Evolutionary conservation across 257 asterid genomes (phyloP).

Genomic region (Oldenlandia corymbosa): DNA sequence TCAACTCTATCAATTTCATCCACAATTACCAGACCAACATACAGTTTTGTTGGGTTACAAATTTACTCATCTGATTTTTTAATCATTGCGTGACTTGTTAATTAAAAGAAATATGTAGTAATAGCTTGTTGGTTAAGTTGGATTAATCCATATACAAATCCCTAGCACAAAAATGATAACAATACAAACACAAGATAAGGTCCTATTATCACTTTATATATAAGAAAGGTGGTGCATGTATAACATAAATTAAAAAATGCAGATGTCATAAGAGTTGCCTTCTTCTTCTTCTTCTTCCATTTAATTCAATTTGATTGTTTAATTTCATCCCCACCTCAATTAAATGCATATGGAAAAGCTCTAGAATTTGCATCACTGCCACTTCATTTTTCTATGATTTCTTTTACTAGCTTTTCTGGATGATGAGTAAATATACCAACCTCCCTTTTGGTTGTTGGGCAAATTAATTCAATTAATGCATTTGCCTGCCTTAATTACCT

Average conservation of each 20-base stretch:
- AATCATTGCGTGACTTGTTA: no score
- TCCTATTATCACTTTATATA: no score
- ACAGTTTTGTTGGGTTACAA: not conserved
- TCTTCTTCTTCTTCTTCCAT: no score
- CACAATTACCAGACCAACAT: slow-evolving; percentile 8
- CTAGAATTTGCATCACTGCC: slow-evolving; percentile 67
- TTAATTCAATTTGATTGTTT: no score
- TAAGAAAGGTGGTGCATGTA: no score
- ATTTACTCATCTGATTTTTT: no score
- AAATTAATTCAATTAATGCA: slow-evolving; percentile 37
- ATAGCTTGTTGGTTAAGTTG: no score
- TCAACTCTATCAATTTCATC: not conserved
- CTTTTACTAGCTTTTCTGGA: no score
- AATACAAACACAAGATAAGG: no score
- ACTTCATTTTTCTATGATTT: slow-evolving; percentile 58
- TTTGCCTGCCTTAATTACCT: not conserved
- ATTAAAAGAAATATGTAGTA: no score
- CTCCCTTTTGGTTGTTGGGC: slow-evolving; percentile 30
- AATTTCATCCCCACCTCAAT: slow-evolving; percentile 56
- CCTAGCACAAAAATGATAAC: no score
- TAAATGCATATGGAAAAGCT: slow-evolving; percentile 68
- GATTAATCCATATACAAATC: no score
- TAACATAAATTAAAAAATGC: slow-evolving; percentile 43
- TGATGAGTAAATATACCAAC: slow-evolving; percentile 33
- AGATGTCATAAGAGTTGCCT: slow-evolving; percentile 45